Percentiles rank a stretch among this genome's conserved stretches.
phyloP scores from a whole-genome alignment of 768 basidiomycete genomes.

The Xerocomellus intermedius region DNA sequence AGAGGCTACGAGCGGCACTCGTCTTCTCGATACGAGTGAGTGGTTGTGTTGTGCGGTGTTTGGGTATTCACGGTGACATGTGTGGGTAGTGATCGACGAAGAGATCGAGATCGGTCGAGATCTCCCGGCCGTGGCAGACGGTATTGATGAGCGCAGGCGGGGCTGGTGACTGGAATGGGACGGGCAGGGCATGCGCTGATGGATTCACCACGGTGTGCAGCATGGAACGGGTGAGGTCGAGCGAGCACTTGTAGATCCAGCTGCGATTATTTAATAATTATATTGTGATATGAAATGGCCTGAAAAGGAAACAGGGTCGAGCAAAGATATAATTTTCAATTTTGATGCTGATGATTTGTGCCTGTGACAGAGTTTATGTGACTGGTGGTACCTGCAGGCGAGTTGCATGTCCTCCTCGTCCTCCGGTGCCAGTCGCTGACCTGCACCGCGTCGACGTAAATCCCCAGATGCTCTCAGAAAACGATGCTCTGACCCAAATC shows the following conservation, averaged over 20 bases:
- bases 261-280: slow-evolving; percentile 21
- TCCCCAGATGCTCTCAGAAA: neutral
- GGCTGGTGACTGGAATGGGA: neutral
- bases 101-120: slow-evolving; percentile 72
- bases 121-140: slow-evolving; percentile 61
- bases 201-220: slow-evolving; percentile 18
- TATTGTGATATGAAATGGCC: slow-evolving; percentile 15
- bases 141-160: slow-evolving; percentile 34
- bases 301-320: slow-evolving; percentile 14
- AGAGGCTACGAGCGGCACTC: slow-evolving; percentile 69
- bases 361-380: slow-evolving; percentile 38
- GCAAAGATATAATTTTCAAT: slow-evolving; percentile 26
- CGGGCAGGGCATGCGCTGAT: slow-evolving; percentile 7
- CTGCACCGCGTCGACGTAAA: too few relatives aligned
- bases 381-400: slow-evolving; percentile 11
- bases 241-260: too few relatives aligned
- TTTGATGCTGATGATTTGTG: slow-evolving; percentile 25
- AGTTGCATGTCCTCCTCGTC: slow-evolving; percentile 24
- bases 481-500: neutral
- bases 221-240: slow-evolving; percentile 25
- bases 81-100: slow-evolving; percentile 57
- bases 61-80: slow-evolving; percentile 10
- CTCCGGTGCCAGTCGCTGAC: neutral
- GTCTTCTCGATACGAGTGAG: slow-evolving; percentile 73
- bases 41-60: slow-evolving; percentile 24